Conservation (phyloP, 306 rosid genomes). For the Vigna angularis region DNA sequence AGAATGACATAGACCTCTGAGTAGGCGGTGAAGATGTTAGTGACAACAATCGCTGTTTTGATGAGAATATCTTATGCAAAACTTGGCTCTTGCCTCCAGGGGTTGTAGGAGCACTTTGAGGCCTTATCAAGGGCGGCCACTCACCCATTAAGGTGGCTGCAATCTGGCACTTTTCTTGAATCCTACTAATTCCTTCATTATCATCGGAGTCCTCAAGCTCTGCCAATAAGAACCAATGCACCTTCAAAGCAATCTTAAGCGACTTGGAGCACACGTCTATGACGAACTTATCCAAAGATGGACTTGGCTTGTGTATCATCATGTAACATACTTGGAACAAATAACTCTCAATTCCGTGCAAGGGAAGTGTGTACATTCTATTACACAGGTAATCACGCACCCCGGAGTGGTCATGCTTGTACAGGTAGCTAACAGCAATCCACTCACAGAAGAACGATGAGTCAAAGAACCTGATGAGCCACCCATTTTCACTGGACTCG, state of each 20-base stretch:
- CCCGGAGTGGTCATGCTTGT: constrained; percentile 94
- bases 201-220: constrained; percentile 95
- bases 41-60: constrained; percentile 81
- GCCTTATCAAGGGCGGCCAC: constrained; percentile 72
- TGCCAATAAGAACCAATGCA: constrained; percentile 91
- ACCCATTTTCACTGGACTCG: constrained; percentile 90
- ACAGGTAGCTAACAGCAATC: constrained; percentile 96
- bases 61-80: constrained; percentile 71
- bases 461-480: constrained; percentile 98
- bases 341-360: constrained; percentile 91
- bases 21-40: constrained; percentile 70
- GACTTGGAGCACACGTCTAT: constrained; percentile 92
- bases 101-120: constrained; percentile 54
- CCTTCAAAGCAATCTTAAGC: constrained; percentile 91
- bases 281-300: constrained; percentile 93
- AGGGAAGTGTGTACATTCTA: constrained; percentile 94
- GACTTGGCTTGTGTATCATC: constrained; percentile 96
- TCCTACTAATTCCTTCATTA: constrained; percentile 87
- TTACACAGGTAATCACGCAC: constrained; percentile 96
- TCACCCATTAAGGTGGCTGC: constrained; percentile 94
- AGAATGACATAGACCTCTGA: constrained; percentile 67
- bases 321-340: constrained; percentile 96
- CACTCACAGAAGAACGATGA: constrained; percentile 98
- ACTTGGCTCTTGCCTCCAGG: constrained; percentile 81
- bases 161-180: constrained; percentile 89